phyloP scores from a whole-genome alignment of 2,329 filamentous ascomycete genomes.

The Cladosporium sp. region DNA sequence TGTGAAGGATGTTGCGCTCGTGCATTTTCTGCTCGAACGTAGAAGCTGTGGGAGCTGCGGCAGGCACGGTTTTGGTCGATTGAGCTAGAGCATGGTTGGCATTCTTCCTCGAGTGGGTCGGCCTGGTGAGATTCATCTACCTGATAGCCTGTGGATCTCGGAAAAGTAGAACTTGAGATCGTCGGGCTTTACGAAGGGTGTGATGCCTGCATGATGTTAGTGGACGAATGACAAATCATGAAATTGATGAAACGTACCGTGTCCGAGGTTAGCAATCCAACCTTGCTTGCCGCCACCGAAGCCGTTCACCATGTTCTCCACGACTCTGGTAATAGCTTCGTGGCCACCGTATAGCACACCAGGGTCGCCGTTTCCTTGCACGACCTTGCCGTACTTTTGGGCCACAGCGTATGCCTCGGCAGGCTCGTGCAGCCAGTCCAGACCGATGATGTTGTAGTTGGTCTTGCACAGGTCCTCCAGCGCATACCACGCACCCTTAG shows the following conservation, averaged over 20 bases:
- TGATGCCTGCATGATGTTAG: slow-evolving; percentile 67
- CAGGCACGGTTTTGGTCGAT: slow-evolving; percentile 29
- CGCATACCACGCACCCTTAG: slow-evolving; percentile 96
- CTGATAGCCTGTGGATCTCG: slow-evolving; percentile 69
- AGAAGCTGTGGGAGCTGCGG: slow-evolving; percentile 27
- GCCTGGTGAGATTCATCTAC: slow-evolving; percentile 39
- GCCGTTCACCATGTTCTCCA: slow-evolving; percentile 83
- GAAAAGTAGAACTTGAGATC: slow-evolving; percentile 92
- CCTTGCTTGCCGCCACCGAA: slow-evolving; percentile 83
- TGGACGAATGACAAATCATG: slow-evolving; percentile 13
- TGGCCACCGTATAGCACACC: slow-evolving; percentile 86
- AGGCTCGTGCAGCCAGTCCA: slow-evolving; percentile 94
- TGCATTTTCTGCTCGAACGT: slow-evolving; percentile 39
- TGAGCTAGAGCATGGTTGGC: slow-evolving; percentile 38
- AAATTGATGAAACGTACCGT: slow-evolving; percentile 62
- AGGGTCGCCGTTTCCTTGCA: slow-evolving; percentile 96
- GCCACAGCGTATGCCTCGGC: slow-evolving; percentile 80
- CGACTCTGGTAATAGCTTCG: slow-evolving; percentile 77
- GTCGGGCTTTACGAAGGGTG: slow-evolving; percentile 90
- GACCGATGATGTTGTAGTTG: slow-evolving; percentile 88
- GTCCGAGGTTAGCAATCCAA: slow-evolving; percentile 96
- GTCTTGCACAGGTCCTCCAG: slow-evolving; percentile 83
- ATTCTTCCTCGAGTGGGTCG: slow-evolving; percentile 25
- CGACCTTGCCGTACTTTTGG: slow-evolving; percentile 67
- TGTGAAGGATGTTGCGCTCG: slow-evolving; percentile 38